Evolutionary conservation across 495 filamentous ascomycete species (phyloP).

Genomic region (Penicillium samsonianum): DNA sequence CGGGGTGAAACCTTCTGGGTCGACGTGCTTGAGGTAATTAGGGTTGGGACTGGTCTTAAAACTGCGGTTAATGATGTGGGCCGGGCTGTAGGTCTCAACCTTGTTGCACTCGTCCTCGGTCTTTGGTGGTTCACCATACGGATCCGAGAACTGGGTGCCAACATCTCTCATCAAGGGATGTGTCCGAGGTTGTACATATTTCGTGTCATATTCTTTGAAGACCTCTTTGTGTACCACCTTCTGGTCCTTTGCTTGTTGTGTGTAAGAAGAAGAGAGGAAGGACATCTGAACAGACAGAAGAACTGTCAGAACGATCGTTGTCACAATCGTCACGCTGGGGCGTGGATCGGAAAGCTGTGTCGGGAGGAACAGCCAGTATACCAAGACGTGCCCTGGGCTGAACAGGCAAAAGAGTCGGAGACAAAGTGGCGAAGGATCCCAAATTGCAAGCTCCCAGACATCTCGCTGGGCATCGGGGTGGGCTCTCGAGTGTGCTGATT

Average conservation of each 20-base stretch:
- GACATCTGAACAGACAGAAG: slow-evolving; percentile 78
- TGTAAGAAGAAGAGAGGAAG: slow-evolving; percentile 67
- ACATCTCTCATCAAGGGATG: slow-evolving; percentile 82
- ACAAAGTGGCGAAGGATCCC: slow-evolving; percentile 87
- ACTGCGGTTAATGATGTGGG: slow-evolving; percentile 73
- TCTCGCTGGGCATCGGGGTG: slow-evolving; percentile 83
- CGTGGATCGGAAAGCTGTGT: slow-evolving; percentile 70
- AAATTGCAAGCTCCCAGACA: slow-evolving; percentile 93
- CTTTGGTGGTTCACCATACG: slow-evolving; percentile 40
- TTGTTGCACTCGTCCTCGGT: slow-evolving; percentile 50
- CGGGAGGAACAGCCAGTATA: slow-evolving; percentile 87
- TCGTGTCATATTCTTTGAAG: slow-evolving; percentile 91
- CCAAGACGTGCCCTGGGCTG: slow-evolving; percentile 85
- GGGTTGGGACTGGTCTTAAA: slow-evolving; percentile 88
- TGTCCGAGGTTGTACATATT: slow-evolving; percentile 89
- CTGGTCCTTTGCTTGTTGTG: slow-evolving; percentile 82
- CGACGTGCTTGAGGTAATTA: slow-evolving; percentile 77
- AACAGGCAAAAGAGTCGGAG: slow-evolving; percentile 86
- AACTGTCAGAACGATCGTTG: slow-evolving; percentile 66
- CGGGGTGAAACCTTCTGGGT: slow-evolving; percentile 61
- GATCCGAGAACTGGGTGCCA: slow-evolving; percentile 65
- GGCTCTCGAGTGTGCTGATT: slow-evolving; percentile 69
- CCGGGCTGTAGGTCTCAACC: slow-evolving; percentile 74
- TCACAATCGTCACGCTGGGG: slow-evolving; percentile 83
- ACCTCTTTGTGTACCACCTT: slow-evolving; percentile 87